These are phyloP conservation scores for Suillus bovinus DNA, from an alignment of 768 basidiomycete species.

Conservation along the genomic window DNA sequence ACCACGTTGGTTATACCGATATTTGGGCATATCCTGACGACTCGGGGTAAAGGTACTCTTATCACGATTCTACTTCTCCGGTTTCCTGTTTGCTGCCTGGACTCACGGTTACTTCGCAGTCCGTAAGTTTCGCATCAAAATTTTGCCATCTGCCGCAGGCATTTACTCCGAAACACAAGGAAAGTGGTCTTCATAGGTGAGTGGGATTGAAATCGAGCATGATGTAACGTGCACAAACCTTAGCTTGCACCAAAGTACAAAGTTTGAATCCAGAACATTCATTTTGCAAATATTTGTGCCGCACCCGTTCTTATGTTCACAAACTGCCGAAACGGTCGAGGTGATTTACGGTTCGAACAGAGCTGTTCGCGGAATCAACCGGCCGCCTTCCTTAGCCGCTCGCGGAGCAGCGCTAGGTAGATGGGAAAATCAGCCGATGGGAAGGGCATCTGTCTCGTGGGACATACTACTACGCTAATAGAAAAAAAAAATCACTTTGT, in stretches of 20 bases:
- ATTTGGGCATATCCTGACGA: conserved; percentile 1
- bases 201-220: not conserved
- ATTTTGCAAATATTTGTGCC: not conserved
- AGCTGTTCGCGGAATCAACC: conserved; percentile 2
- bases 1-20: conserved; percentile 4
- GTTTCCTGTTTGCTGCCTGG: conserved; percentile 3
- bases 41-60: conserved; percentile 1
- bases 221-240: not conserved
- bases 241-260: not conserved
- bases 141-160: not conserved
- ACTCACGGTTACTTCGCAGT: conserved; percentile 11
- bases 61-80: conserved; percentile 5
- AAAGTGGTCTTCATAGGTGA: not conserved
- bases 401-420: conserved; percentile 4
- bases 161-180: conserved; percentile 6
- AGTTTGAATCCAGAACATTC: not conserved
- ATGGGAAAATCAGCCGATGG: too few species aligned
- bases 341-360: conserved; percentile 10
- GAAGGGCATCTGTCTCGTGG: too few species aligned
- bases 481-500: too few species aligned
- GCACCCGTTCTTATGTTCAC: not conserved
- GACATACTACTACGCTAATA: too few species aligned
- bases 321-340: conserved; percentile 4
- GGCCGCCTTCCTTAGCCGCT: not conserved
- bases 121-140: conserved; percentile 12